phyloP scores from a whole-genome alignment of 176 grass and related monocot genomes.

The Otatea glauca region DNA sequence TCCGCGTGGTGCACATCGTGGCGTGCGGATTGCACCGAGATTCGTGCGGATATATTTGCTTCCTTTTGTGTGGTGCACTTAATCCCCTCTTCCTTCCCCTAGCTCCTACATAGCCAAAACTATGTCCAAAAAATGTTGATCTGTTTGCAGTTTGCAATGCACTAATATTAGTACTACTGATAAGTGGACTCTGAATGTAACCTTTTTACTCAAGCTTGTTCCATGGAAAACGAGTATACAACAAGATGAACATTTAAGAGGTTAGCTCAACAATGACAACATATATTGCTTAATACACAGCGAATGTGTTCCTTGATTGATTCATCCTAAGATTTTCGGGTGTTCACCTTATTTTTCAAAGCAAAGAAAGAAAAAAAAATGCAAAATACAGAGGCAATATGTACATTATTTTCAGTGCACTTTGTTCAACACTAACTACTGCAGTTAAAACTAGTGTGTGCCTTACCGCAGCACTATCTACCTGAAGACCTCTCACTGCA shows the following conservation, averaged over 20 bases:
- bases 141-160: constrained; percentile 19
- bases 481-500: neutral
- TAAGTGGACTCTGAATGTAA: constrained; percentile 13
- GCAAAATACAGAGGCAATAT: constrained; percentile 3
- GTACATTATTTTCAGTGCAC: constrained; percentile 33
- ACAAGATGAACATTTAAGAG: neutral
- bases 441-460: constrained; percentile 2
- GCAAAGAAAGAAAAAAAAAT: neutral
- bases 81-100: neutral
- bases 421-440: neutral
- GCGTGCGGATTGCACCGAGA: neutral
- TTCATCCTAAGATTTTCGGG: neutral
- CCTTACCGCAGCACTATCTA: neutral
- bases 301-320: neutral
- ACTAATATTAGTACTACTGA: constrained; percentile 33
- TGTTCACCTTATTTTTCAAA: constrained; percentile 35
- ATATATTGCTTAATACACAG: constrained; percentile 2
- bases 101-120: constrained; percentile 30
- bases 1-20: neutral
- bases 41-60: constrained; percentile 36
- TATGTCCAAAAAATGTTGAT: constrained; percentile 33
- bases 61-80: constrained; percentile 13
- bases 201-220: neutral
- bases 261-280: neutral
- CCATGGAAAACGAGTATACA: neutral